Evolutionary conservation across 2,329 filamentous ascomycete species (phyloP).

Genomic region (Macrophomina pseudophaseolina): DNA sequence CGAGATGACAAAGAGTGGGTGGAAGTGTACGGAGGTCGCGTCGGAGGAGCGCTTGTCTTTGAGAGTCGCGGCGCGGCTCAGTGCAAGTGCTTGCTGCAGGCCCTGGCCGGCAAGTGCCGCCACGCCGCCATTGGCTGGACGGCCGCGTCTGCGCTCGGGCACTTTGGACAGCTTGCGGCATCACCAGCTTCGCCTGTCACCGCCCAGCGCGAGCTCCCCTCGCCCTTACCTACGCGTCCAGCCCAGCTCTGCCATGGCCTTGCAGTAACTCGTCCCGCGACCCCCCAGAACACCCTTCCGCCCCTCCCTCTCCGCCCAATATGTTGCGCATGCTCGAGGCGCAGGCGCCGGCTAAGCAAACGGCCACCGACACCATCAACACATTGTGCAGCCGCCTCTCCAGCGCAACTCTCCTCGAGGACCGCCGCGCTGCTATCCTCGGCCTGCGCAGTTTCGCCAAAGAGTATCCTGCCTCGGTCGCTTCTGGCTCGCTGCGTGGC

Average conservation of each 20-base stretch:
- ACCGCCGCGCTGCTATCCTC: conserved; percentile 89
- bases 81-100: neutral
- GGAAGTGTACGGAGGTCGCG: conserved; percentile 14
- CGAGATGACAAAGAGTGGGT: conserved; percentile 5
- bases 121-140: too few relatives aligned
- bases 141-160: neutral
- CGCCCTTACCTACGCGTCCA: neutral
- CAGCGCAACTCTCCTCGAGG: conserved; percentile 90
- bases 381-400: conserved; percentile 85
- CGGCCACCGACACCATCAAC: conserved; percentile 90
- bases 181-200: conserved; percentile 15
- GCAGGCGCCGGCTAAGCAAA: conserved; percentile 91
- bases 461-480: conserved; percentile 92
- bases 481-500: conserved; percentile 86
- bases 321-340: conserved; percentile 61
- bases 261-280: conserved; percentile 4
- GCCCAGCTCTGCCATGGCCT: conserved; percentile 6
- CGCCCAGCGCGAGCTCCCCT: conserved; percentile 5
- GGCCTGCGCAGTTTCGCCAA: conserved; percentile 96
- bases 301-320: neutral
- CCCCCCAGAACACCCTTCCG: neutral
- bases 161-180: conserved; percentile 25
- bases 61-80: neutral
- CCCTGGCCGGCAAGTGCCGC: neutral
- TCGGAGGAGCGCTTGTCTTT: conserved; percentile 17